phyloP scores from a whole-genome alignment of 108 stramenopile species.

The Cyclotella kingstonii region DNA sequence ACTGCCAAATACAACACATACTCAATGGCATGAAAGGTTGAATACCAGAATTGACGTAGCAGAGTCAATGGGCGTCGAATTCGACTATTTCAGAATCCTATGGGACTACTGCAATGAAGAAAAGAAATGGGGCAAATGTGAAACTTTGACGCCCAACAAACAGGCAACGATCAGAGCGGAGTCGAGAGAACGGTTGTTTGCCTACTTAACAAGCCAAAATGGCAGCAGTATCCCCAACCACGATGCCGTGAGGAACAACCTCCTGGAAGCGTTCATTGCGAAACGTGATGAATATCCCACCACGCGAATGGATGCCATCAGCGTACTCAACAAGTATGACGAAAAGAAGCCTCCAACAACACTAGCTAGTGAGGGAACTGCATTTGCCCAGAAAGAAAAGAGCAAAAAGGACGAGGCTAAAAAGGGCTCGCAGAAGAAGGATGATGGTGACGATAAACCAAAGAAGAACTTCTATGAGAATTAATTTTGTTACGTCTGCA shows the following conservation, averaged over 20 bases:
- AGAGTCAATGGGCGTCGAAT: conserved; percentile 8
- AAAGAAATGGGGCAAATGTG: background rate
- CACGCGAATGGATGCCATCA: background rate
- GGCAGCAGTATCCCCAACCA: background rate
- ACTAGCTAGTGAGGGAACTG: conserved; percentile 5
- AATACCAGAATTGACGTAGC: conserved; percentile 13
- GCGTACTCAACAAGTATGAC: conserved; percentile 14
- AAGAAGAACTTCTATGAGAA: conserved; percentile 3
- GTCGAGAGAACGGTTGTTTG: conserved; percentile 1
- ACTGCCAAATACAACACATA: background rate
- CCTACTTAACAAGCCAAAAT: background rate
- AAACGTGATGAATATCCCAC: background rate
- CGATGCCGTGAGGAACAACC: background rate
- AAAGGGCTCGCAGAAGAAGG: background rate
- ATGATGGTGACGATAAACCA: background rate
- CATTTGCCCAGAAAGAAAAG: conserved; percentile 16
- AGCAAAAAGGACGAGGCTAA: background rate
- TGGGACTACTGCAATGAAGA: conserved; percentile 14
- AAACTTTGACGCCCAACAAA: background rate
- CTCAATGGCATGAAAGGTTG: conserved; percentile 3
- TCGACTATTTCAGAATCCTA: background rate
- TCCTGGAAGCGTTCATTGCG: background rate
- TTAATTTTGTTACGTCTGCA: conserved; percentile 4
- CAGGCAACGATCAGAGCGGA: background rate
- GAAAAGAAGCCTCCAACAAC: conserved; percentile 14